Base-by-base conservation (phyloP, 129 eudicot species). In the Saposhnikovia divaricata region DNA sequence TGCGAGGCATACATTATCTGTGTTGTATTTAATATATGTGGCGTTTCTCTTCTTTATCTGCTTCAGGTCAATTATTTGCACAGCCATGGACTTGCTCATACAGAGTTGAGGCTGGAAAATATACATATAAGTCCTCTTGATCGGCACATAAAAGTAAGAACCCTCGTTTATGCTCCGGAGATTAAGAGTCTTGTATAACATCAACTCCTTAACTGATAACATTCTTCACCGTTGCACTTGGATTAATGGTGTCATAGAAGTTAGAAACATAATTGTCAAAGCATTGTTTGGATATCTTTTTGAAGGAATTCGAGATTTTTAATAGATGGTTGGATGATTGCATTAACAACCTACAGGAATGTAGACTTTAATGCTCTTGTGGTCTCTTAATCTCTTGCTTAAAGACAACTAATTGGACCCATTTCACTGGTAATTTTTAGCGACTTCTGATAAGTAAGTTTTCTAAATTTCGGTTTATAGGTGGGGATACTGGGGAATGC, bases 61-160 rank as follows among this genome's bases (percentile, higher is more conserved):
- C 80, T 81, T 66, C 81, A 96, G 99, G 99, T 96, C 82, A 96
- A 96, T 86, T 96, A 96, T 85, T 80, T 96, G 55, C 99, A 96
- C 85, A 96, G 97, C 85, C 98, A 96, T 86, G 99, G 99, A 83
- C 99, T 96, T 79, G 99, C 99, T 79, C 99, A 96, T 80, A 96
- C 99, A 75, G 98, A 96, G 85, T 81, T 96, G 84, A 96, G 97
- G 83, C 80, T 96, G 78, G 99, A 96, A 85, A 96, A 92, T 83
- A 84, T 96, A 84, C 99, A 96, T 80, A 87, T 96, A 80, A 87
- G 99, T 80, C 98, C 98, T 42, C 89, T 96, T 71, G 99, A 96
- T 84, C 84, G 89, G 72, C 99, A 96, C 87, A 89, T 96, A 80
- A 96, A 96, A 87, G 99, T 96, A 86, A 89, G 37, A 43, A 27